These are phyloP conservation scores for Hypoxylon fragiforme DNA, from an alignment of 495 filamentous ascomycete genomes.

Conservation along the genomic window DNA sequence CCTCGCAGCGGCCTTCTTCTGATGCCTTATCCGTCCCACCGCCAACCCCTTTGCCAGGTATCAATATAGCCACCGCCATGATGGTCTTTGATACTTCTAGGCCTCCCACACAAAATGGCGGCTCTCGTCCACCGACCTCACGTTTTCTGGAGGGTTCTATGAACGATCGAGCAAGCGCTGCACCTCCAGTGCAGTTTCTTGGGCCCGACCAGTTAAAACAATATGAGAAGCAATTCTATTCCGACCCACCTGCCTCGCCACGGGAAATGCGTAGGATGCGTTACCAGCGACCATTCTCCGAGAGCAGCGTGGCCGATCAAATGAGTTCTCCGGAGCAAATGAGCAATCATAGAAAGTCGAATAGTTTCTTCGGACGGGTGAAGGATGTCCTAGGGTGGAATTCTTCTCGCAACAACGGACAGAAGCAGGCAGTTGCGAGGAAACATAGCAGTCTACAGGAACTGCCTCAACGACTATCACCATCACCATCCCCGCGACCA, in stretches of 20 bases:
- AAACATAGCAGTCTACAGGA: constrained; percentile 36
- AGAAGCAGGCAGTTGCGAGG: constrained; percentile 21
- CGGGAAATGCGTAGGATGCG: constrained; percentile 18
- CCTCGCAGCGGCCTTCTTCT: not conserved
- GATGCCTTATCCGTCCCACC: not conserved
- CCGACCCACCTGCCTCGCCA: constrained; percentile 3
- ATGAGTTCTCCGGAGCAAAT: constrained; percentile 9
- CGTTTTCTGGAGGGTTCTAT: constrained; percentile 75
- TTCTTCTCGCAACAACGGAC: constrained; percentile 6
- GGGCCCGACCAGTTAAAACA: constrained; percentile 48
- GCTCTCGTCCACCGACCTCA: constrained; percentile 48
- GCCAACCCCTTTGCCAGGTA: constrained; percentile 14
- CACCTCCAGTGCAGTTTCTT: constrained; percentile 65
- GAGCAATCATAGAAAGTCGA: constrained; percentile 36
- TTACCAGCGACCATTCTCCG: constrained; percentile 27
- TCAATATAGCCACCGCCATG: constrained; percentile 8
- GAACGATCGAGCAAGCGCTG: constrained; percentile 72
- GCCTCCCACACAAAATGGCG: constrained; percentile 41
- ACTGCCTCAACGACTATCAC: constrained; percentile 6
- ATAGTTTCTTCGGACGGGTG: constrained; percentile 35
- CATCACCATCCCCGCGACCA: constrained; percentile 10
- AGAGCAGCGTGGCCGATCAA: constrained; percentile 6
- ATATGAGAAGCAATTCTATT: constrained; percentile 45
- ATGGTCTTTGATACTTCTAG: constrained; percentile 30
- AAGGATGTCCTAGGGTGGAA: constrained; percentile 30